These are phyloP conservation scores for Termitomyces sp. DNA, from an alignment of 768 basidiomycete genomes.

Conservation along the genomic window DNA sequence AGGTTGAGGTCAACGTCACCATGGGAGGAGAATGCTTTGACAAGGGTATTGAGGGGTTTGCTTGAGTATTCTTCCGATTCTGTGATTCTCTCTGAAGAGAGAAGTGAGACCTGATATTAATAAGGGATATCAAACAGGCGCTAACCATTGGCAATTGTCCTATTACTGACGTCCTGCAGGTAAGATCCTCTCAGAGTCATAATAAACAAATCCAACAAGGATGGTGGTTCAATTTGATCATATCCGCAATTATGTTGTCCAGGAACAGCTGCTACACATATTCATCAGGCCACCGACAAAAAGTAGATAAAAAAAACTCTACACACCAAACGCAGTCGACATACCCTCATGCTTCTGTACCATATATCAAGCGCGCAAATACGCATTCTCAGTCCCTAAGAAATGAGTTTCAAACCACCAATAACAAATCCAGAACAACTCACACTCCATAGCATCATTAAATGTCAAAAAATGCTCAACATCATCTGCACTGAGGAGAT, in stretches of 20 bases:
- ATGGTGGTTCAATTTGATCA: conserved; percentile 36
- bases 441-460: conserved; percentile 93
- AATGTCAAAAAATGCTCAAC: conserved; percentile 83
- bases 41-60: conserved; percentile 74
- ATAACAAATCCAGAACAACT: conserved; percentile 26
- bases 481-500: conserved; percentile 69
- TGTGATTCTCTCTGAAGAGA: conserved; percentile 16
- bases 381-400: conserved; percentile 90
- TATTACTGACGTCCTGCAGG: conserved; percentile 67
- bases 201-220: conserved; percentile 39
- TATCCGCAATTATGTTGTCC: conserved; percentile 53
- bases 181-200: conserved; percentile 70
- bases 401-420: not conserved
- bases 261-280: conserved; percentile 45
- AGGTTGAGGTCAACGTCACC: conserved; percentile 53
- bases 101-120: not conserved
- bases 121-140: not conserved
- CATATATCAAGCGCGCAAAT: conserved; percentile 77
- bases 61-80: conserved; percentile 30
- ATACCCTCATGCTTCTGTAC: conserved; percentile 58
- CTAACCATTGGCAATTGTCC: conserved; percentile 64
- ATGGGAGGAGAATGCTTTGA: conserved; percentile 79
- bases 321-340: conserved; percentile 42
- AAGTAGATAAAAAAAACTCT: not conserved
- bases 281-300: no score